A percentile compares a stretch with the other conserved stretches of the same genome.
Evolutionary conservation across 129 eudicot species (phyloP).

Genomic region (Chrysanthemum makinoi): DNA sequence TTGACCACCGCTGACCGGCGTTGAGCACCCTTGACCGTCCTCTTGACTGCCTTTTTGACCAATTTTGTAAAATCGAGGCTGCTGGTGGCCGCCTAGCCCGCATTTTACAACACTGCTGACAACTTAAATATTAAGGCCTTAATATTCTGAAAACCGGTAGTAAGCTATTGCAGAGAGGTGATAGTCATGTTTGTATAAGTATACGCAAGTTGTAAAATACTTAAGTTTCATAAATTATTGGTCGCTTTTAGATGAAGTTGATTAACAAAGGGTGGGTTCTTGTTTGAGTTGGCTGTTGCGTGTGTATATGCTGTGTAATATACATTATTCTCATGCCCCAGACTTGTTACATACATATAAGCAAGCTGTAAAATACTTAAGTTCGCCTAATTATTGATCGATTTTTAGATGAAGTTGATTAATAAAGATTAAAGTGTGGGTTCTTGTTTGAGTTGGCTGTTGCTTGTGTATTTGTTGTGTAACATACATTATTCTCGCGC

Average conservation of each 20-base stretch:
- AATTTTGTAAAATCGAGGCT: no score
- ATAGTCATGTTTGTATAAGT: neutral
- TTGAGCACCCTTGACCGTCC: no score
- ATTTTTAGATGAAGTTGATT: neutral
- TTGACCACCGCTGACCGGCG: no score
- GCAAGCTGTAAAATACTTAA: neutral
- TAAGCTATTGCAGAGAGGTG: neutral
- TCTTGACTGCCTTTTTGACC: no score
- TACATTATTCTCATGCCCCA: neutral
- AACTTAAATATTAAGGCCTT: neutral
- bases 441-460: neutral
- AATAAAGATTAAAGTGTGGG: neutral
- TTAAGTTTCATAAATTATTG: neutral
- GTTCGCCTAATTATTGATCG: neutral
- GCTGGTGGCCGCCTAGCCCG: neutral
- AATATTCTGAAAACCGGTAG: no score
- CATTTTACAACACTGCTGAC: neutral
- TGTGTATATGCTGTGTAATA: neutral
- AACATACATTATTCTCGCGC: neutral
- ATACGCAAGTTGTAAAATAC: neutral
- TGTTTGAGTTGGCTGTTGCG: neutral
- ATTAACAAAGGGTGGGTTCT: neutral
- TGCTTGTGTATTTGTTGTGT: neutral
- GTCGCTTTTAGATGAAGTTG: neutral
- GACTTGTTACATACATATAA: neutral